Conservation (phyloP, 2,329 filamentous ascomycete genomes). For the Colletotrichum godetiae region DNA sequence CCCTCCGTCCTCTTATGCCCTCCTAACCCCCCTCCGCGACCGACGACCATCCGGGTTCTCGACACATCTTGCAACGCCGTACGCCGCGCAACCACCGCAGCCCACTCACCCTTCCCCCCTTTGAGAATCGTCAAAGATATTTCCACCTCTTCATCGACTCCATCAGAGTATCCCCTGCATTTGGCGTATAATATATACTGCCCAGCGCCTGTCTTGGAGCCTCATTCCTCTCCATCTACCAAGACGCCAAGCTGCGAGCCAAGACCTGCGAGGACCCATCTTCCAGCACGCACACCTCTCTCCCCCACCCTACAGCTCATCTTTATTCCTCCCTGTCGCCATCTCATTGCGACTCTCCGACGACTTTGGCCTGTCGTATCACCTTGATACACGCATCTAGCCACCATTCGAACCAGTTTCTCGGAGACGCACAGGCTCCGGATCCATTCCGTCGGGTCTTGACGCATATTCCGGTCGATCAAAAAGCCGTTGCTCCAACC, state of each 20-base stretch:
- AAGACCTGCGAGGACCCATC: conserved; percentile 23
- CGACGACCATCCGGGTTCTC: conserved; percentile 32
- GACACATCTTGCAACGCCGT: conserved; percentile 7
- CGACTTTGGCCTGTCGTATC: conserved; percentile 3
- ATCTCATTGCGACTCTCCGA: conserved; percentile 2
- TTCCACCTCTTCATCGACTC: background rate
- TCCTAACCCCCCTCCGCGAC: conserved; percentile 21
- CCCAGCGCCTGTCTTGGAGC: conserved; percentile 8
- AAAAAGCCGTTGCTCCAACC: background rate
- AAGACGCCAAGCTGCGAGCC: conserved; percentile 35
- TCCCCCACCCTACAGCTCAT: background rate
- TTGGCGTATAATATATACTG: conserved; percentile 30
- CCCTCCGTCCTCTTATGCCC: conserved; percentile 28
- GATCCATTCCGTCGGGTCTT: background rate
- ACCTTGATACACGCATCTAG: background rate
- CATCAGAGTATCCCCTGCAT: background rate
- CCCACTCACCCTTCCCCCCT: background rate
- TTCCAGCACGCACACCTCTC: background rate
- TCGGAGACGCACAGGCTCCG: conserved; percentile 11
- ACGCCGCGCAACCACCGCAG: background rate
- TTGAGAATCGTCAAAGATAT: background rate
- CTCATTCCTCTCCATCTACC: background rate
- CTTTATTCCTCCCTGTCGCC: background rate
- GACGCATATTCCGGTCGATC: background rate
- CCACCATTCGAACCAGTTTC: background rate